phyloP scores from a whole-genome alignment of 805 yeast species.

The Wickerhamomyces subpelliculosus region DNA sequence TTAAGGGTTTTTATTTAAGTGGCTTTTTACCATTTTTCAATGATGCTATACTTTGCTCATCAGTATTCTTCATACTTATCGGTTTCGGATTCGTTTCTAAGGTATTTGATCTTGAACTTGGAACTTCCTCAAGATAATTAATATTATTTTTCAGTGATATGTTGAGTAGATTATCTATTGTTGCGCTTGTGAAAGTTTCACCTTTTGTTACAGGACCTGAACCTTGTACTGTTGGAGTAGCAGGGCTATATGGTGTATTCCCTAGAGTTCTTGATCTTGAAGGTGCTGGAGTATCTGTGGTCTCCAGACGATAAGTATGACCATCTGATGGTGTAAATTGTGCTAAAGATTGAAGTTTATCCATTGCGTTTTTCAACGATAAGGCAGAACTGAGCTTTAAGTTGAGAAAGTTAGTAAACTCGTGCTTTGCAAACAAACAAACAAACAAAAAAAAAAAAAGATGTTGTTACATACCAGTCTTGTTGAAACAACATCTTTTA shows the following conservation, averaged over 20 bases:
- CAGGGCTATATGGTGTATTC: slow-evolving; percentile 21
- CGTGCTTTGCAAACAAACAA: not conserved
- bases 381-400: slow-evolving; percentile 16
- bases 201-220: not conserved
- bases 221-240: slow-evolving; percentile 12
- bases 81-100: slow-evolving; percentile 5
- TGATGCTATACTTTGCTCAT: slow-evolving; percentile 9
- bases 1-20: not conserved
- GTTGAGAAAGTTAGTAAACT: not conserved
- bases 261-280: slow-evolving; percentile 18
- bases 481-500: slow-evolving; percentile 65
- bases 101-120: not conserved
- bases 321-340: slow-evolving; percentile 58
- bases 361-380: slow-evolving; percentile 39
- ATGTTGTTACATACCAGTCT: slow-evolving; percentile 49
- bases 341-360: slow-evolving; percentile 40
- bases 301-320: slow-evolving; percentile 34
- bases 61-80: slow-evolving; percentile 4
- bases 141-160: slow-evolving; percentile 18
- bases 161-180: slow-evolving; percentile 19
- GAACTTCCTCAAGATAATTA: slow-evolving; percentile 12
- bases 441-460: not conserved
- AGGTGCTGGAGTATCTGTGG: slow-evolving; percentile 6
- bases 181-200: slow-evolving; percentile 12
- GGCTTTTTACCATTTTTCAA: slow-evolving; percentile 11